Conservation (phyloP, 2,329 filamentous ascomycete genomes). For the Clarireedia hainanense region DNA sequence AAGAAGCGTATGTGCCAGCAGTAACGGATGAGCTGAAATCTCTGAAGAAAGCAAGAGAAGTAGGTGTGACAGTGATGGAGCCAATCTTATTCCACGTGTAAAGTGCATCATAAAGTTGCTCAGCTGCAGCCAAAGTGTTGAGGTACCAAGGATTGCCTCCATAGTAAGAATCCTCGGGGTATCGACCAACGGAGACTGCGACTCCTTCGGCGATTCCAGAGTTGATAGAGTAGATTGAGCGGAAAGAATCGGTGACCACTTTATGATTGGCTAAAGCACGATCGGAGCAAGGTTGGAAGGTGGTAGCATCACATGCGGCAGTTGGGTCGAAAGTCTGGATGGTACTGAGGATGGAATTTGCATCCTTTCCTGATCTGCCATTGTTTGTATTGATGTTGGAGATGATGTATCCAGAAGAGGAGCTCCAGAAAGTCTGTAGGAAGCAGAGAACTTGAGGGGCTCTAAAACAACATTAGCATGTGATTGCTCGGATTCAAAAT, state of each 20-base stretch:
- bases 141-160: conserved; percentile 79
- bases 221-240: conserved; percentile 63
- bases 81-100: conserved; percentile 60
- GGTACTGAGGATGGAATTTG: conserved; percentile 59
- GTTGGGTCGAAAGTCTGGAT: conserved; percentile 64
- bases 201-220: conserved; percentile 49
- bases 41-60: conserved; percentile 64
- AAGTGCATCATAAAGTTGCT: conserved; percentile 70
- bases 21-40: conserved; percentile 51
- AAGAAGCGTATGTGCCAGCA: conserved; percentile 56
- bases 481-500: background rate
- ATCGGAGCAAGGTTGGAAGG: conserved; percentile 60
- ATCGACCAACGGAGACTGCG: conserved; percentile 58
- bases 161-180: conserved; percentile 67
- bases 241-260: conserved; percentile 66
- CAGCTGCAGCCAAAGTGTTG: conserved; percentile 66
- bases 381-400: conserved; percentile 61
- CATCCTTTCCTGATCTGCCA: conserved; percentile 61
- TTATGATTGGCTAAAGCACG: conserved; percentile 68
- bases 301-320: conserved; percentile 58
- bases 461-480: background rate
- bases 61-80: conserved; percentile 54
- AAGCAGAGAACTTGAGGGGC: conserved; percentile 68
- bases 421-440: conserved; percentile 64
- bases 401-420: conserved; percentile 49